Evolutionary conservation across 306 rosid genomes (phyloP), one percentile per base, ranked within the genome.

Genomic region (Sicyos baderoa): DNA sequence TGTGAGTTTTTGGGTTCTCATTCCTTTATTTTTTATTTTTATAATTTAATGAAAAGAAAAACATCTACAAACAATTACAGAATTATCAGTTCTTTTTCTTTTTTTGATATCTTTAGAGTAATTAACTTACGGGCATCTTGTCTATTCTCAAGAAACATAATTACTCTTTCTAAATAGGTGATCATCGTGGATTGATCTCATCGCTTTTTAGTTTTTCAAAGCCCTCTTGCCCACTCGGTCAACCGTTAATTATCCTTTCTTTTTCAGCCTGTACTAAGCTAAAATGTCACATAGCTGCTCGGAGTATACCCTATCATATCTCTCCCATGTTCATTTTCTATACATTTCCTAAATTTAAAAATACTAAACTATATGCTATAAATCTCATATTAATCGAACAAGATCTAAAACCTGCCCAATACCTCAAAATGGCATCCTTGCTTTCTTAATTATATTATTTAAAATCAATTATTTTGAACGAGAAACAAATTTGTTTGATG

Each of bases 81-180:
- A 17, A 60, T n/a, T 60, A 60, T 60, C 47, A 7, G 47, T 16
- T 16, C 67, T 60, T 60, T 32, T 60, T 60, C 67, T 27, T 27
- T 27, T 27, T 27, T 27, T 27, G 32, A 27, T 27, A 27, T 27
- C 32, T 3, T 1, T 27, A n/a, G 32, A 27, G 32, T 27, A 27
- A 3, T 3, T 3, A 27, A 3, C 32, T 27, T 27, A 27, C 3
- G 32, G 2, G 3, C 32, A 27, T 3, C 32, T 27, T 3, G 32
- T 1, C 32, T 27, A 27, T 27, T 27, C 32, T 27, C 32, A 27
- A 1, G 32, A 3, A 3, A 27, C 3, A 27, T 27, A 27, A 27
- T 27, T 27, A 27, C 32, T 27, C 1, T 27, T 27, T 3, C 32
- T 27, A 27, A 27, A 27, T 27, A 27, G 32, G 32, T 27, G n/a